phyloP scores from a whole-genome alignment of 306 rosid species.

The Abrus precatorius region DNA sequence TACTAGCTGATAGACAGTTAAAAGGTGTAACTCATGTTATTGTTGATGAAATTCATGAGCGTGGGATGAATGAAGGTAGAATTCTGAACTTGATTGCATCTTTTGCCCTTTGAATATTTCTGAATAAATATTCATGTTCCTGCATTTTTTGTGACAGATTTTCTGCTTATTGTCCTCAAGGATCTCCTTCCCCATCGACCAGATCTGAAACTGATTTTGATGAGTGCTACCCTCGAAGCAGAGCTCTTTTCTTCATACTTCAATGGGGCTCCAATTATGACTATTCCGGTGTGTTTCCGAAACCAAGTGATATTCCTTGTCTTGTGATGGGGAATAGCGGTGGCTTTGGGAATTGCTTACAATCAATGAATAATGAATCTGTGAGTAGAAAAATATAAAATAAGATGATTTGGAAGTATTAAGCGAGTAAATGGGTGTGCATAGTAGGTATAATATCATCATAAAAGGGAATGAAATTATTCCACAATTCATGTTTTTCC shows the following conservation, averaged over 20 bases:
- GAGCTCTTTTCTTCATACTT: slow-evolving; percentile 89
- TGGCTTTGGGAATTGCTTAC: slow-evolving; percentile 25
- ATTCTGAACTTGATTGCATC: slow-evolving; percentile 39
- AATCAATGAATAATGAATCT: slow-evolving; percentile 6
- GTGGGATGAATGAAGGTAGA: slow-evolving; percentile 99
- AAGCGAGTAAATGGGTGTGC: slow-evolving; percentile 16
- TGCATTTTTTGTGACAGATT: slow-evolving; percentile 75
- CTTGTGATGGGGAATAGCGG: slow-evolving; percentile 29
- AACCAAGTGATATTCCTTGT: slow-evolving; percentile 36
- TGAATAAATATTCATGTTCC: slow-evolving; percentile 52
- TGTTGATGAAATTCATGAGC: slow-evolving; percentile 99
- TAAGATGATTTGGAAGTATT: slow-evolving; percentile 21
- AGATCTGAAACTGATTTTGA: slow-evolving; percentile 84
- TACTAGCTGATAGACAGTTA: slow-evolving; percentile 86
- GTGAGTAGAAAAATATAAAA: slow-evolving; percentile 21
- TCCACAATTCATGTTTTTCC: slow-evolving; percentile 33
- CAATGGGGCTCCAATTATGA: slow-evolving; percentile 66
- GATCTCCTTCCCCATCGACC: slow-evolving; percentile 92
- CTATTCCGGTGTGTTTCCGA: slow-evolving; percentile 71
- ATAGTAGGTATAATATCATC: slow-evolving; percentile 19
- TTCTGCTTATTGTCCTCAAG: slow-evolving; percentile 92
- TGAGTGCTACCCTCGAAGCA: slow-evolving; percentile 99
- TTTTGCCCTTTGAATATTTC: slow-evolving; percentile 48
- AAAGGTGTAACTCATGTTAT: slow-evolving; percentile 90
- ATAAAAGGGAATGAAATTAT: slow-evolving; percentile 12